A percentile compares a stretch with the other conserved stretches of the same genome.
phyloP scores from a whole-genome alignment of 768 basidiomycete genomes.

The Pulveroboletus sp. region DNA sequence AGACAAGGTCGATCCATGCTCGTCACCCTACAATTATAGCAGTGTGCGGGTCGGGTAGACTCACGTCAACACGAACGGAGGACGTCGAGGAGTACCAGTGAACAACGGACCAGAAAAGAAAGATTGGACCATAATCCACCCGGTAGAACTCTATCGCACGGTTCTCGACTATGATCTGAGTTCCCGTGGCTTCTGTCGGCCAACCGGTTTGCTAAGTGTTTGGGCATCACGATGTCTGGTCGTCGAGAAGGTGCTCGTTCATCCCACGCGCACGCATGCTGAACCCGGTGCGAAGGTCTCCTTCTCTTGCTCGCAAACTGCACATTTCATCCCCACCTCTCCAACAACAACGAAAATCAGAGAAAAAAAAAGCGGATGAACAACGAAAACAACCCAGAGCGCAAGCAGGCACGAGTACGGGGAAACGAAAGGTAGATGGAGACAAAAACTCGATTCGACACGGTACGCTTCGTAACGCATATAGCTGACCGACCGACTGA shows the following conservation, averaged over 20 bases:
- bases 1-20: too few species aligned
- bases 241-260: too few species aligned
- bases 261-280: constrained; percentile 19
- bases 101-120: too few species aligned
- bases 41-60: too few species aligned
- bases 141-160: too few species aligned
- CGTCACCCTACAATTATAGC: too few species aligned
- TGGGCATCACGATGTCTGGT: background rate
- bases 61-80: too few species aligned
- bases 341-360: constrained; percentile 13
- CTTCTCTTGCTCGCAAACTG: constrained; percentile 11
- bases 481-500: background rate
- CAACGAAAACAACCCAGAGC: background rate
- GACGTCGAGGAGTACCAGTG: too few species aligned
- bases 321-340: constrained; percentile 8
- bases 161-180: too few species aligned
- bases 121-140: too few species aligned
- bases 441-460: background rate
- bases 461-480: constrained; percentile 1
- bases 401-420: background rate
- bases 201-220: background rate
- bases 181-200: too few species aligned
- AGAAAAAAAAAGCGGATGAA: background rate
- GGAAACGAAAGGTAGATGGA: background rate
- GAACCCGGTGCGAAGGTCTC: constrained; percentile 12